phyloP scores from a whole-genome alignment of 164 flowering plant species.

The Nymphaea colorata region DNA sequence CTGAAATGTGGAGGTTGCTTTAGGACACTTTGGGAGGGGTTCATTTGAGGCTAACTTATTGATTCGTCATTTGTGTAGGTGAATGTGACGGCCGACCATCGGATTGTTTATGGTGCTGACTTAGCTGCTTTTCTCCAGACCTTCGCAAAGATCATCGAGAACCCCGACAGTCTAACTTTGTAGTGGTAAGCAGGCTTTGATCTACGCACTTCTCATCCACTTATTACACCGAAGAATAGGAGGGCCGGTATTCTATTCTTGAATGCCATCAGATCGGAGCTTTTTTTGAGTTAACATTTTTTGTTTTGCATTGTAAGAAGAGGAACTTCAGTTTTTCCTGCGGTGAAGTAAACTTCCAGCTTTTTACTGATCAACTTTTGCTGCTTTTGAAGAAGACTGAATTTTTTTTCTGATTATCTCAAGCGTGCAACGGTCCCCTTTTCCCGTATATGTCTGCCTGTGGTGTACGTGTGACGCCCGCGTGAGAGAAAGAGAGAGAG shows the following conservation, averaged over 20 bases:
- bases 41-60: neutral
- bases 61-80: slow-evolving; percentile 28
- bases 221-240: neutral
- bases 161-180: slow-evolving; percentile 79
- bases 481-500: no score
- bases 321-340: neutral
- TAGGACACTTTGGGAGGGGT: neutral
- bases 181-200: slow-evolving; percentile 15
- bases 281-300: neutral
- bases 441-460: no score
- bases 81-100: slow-evolving; percentile 91
- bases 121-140: slow-evolving; percentile 89
- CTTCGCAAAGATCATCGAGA: slow-evolving; percentile 71
- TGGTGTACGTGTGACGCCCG: no score
- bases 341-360: no score
- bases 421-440: no score
- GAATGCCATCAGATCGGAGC: neutral
- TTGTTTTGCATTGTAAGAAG: neutral
- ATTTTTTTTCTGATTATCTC: no score
- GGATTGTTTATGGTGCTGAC: slow-evolving; percentile 84
- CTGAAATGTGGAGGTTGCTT: no score
- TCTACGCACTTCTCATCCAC: neutral
- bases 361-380: no score
- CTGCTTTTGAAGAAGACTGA: no score
- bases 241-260: neutral